These are phyloP conservation scores for Flammula alnicola DNA, from an alignment of 1,284 basidiomycete species.

Conservation along the genomic window DNA sequence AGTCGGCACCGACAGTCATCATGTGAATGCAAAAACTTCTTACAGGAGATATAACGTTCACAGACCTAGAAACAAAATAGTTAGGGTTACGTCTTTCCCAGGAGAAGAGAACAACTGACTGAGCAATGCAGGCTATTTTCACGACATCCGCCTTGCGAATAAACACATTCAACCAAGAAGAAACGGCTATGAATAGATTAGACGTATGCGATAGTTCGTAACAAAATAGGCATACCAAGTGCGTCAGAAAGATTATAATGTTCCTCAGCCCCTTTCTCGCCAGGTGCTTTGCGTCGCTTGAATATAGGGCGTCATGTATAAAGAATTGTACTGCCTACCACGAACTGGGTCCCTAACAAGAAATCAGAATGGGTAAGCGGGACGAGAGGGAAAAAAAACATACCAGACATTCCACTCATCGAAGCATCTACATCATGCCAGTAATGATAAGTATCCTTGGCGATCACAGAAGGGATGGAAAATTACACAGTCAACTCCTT, in stretches of 20 bases:
- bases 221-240: constrained; percentile 41
- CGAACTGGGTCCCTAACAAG: constrained; percentile 42
- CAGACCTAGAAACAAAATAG: constrained; percentile 31
- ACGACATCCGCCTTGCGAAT: constrained; percentile 64
- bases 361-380: background rate
- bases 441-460: background rate
- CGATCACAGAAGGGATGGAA: background rate
- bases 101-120: constrained; percentile 38
- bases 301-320: background rate
- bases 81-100: background rate
- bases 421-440: constrained; percentile 42
- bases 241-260: constrained; percentile 67
- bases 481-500: constrained; percentile 42
- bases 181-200: constrained; percentile 36
- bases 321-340: constrained; percentile 25
- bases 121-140: constrained; percentile 68
- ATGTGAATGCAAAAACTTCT: constrained; percentile 6
- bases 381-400: constrained; percentile 8
- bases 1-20: background rate
- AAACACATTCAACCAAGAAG: constrained; percentile 68
- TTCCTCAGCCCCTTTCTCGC: constrained; percentile 62
- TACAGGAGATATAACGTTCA: constrained; percentile 61
- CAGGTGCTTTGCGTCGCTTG: constrained; percentile 33
- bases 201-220: background rate
- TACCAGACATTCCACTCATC: constrained; percentile 69